These are phyloP conservation scores for Irpex sp. DNA, from an alignment of 1,284 basidiomycete genomes.

Conservation along the genomic window DNA sequence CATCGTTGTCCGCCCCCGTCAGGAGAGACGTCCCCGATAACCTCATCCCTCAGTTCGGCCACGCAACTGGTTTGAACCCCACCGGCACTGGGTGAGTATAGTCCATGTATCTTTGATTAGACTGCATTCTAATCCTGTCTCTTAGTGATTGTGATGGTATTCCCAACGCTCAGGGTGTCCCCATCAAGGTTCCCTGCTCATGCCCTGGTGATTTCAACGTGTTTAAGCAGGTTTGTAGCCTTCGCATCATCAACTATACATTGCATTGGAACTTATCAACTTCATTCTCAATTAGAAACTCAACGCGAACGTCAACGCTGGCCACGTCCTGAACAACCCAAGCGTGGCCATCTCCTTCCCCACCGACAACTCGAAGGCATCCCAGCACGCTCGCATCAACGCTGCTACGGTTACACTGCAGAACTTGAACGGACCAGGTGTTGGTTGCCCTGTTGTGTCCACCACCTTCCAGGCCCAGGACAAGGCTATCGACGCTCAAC, in stretches of 20 bases:
- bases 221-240: slow-evolving; percentile 27
- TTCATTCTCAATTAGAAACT: slow-evolving; percentile 33
- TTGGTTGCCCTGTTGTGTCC: slow-evolving; percentile 33
- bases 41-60: slow-evolving; percentile 53
- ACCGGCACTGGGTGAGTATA: slow-evolving; percentile 37
- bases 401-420: slow-evolving; percentile 33
- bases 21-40: slow-evolving; percentile 45
- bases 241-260: no score
- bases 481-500: slow-evolving; percentile 22
- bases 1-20: slow-evolving; percentile 36
- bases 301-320: slow-evolving; percentile 56
- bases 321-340: slow-evolving; percentile 59
- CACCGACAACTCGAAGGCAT: slow-evolving; percentile 47
- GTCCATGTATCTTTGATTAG: background rate
- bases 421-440: slow-evolving; percentile 35
- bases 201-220: slow-evolving; percentile 41
- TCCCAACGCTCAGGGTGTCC: slow-evolving; percentile 41
- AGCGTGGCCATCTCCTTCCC: slow-evolving; percentile 54
- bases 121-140: background rate
- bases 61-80: slow-evolving; percentile 46
- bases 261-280: background rate
- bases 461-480: slow-evolving; percentile 31
- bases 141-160: slow-evolving; percentile 25
- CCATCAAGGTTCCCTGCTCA: slow-evolving; percentile 54
- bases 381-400: slow-evolving; percentile 50